Evolutionary conservation across 1,284 basidiomycete species (phyloP).

Genomic region (Cryptococcus deneoformans): DNA sequence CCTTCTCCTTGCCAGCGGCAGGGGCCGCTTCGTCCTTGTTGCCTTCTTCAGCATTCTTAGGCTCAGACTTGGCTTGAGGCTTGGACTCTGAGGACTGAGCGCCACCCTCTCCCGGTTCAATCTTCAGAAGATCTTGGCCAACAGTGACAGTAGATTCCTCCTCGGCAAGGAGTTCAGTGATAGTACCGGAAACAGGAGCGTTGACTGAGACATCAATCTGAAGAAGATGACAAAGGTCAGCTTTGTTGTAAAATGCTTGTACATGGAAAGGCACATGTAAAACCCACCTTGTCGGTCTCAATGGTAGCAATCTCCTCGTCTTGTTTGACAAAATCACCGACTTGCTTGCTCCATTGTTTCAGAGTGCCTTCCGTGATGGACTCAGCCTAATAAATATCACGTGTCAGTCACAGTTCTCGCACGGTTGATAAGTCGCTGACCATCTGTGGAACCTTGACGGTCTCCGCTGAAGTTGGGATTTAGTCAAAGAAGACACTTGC

Average conservation of each 20-base stretch:
- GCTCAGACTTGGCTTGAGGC: slow-evolving; percentile 44
- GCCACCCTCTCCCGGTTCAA: slow-evolving; percentile 71
- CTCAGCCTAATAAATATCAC: slow-evolving; percentile 52
- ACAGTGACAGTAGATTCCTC: slow-evolving; percentile 95
- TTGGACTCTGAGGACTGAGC: slow-evolving; percentile 18
- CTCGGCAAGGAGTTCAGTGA: slow-evolving; percentile 78
- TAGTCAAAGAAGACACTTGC: neutral
- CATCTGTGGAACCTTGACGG: slow-evolving; percentile 97
- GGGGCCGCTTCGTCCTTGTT: slow-evolving; percentile 48
- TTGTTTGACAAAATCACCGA: slow-evolving; percentile 83
- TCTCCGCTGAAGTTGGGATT: slow-evolving; percentile 54
- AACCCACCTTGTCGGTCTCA: slow-evolving; percentile 92
- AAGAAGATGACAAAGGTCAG: slow-evolving; percentile 9
- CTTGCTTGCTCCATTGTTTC: slow-evolving; percentile 92
- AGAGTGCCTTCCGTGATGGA: slow-evolving; percentile 98
- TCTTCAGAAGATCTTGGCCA: slow-evolving; percentile 89
- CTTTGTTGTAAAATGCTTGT: slow-evolving; percentile 2
- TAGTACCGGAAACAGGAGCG: slow-evolving; percentile 83
- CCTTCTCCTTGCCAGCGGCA: slow-evolving; percentile 49
- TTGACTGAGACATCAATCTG: slow-evolving; percentile 98
- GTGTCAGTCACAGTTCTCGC: neutral
- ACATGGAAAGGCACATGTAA: neutral
- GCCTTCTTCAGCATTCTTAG: slow-evolving; percentile 48
- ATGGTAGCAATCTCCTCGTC: slow-evolving; percentile 98
- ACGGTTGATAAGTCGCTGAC: slow-evolving; percentile 18